These are phyloP conservation scores for Glycine latifolia DNA, from an alignment of 306 rosid genomes.

Conservation along the genomic window DNA sequence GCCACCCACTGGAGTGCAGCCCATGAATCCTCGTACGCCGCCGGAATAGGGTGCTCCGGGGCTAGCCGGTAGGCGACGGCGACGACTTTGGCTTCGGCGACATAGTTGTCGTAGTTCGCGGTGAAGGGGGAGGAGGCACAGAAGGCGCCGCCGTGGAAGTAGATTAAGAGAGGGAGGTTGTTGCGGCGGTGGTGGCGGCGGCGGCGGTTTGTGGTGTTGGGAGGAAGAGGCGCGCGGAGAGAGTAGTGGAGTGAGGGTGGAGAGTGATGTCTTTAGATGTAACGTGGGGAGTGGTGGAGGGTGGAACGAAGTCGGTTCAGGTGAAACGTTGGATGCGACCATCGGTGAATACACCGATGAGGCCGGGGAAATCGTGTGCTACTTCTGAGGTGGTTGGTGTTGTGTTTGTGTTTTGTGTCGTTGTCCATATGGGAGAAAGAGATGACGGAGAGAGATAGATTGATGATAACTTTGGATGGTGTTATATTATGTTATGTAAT, in stretches of 20 bases:
- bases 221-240: slow-evolving; percentile 56
- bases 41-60: slow-evolving; percentile 53
- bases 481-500: not conserved
- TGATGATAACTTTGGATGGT: not conserved
- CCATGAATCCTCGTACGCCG: slow-evolving; percentile 50
- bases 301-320: too few relatives aligned
- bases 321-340: slow-evolving; percentile 29
- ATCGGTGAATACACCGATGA: slow-evolving; percentile 46
- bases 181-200: slow-evolving; percentile 20
- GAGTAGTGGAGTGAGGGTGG: not conserved
- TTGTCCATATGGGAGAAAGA: not conserved
- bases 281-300: slow-evolving; percentile 23
- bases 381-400: not conserved
- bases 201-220: slow-evolving; percentile 33
- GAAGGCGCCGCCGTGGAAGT: slow-evolving; percentile 51
- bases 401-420: slow-evolving; percentile 8
- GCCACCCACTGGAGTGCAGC: slow-evolving; percentile 47
- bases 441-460: not conserved
- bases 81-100: slow-evolving; percentile 40
- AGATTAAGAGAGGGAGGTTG: slow-evolving; percentile 52
- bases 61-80: slow-evolving; percentile 47
- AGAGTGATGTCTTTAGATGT: slow-evolving; percentile 57
- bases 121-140: too few relatives aligned
- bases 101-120: too few relatives aligned
- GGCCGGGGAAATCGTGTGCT: slow-evolving; percentile 20